Conservation (phyloP, 2,329 filamentous ascomycete genomes). For the Hypoxylon sp. region DNA sequence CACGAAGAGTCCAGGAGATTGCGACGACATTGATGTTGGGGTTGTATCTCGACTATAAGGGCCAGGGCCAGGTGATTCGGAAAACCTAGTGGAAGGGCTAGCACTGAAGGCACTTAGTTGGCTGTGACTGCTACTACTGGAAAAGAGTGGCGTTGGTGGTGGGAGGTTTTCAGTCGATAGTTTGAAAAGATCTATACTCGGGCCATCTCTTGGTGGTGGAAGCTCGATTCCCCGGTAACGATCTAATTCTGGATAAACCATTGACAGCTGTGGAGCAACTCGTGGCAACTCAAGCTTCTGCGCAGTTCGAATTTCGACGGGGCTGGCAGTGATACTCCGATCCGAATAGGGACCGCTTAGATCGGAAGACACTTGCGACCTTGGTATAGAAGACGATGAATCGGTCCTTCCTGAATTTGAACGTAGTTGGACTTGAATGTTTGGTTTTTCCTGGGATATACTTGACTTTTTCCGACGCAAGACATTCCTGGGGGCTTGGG, state of each 20-base stretch:
- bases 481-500: conserved; percentile 52
- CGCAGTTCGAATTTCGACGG: conserved; percentile 53
- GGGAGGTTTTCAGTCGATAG: conserved; percentile 71
- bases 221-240: conserved; percentile 62
- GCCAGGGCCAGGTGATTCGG: conserved; percentile 73
- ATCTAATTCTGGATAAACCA: conserved; percentile 68
- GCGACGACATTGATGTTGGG: conserved; percentile 79
- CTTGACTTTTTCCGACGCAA: conserved; percentile 61
- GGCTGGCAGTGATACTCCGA: conserved; percentile 54
- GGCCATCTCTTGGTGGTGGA: conserved; percentile 47
- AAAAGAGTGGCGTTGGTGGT: conserved; percentile 73
- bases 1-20: conserved; percentile 70
- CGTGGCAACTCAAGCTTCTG: conserved; percentile 54
- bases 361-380: conserved; percentile 50
- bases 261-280: conserved; percentile 52
- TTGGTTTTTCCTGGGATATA: conserved; percentile 51
- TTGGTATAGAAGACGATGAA: conserved; percentile 55
- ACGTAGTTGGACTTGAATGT: conserved; percentile 47
- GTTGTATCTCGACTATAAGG: conserved; percentile 80
- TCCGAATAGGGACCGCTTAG: conserved; percentile 51
- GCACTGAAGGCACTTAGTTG: conserved; percentile 68
- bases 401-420: conserved; percentile 50
- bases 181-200: conserved; percentile 59
- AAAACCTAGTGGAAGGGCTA: conserved; percentile 79
- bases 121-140: conserved; percentile 61